Evolutionary conservation across 2,329 filamentous ascomycete genomes (phyloP).

Genomic region (Tympanopsis confertula): DNA sequence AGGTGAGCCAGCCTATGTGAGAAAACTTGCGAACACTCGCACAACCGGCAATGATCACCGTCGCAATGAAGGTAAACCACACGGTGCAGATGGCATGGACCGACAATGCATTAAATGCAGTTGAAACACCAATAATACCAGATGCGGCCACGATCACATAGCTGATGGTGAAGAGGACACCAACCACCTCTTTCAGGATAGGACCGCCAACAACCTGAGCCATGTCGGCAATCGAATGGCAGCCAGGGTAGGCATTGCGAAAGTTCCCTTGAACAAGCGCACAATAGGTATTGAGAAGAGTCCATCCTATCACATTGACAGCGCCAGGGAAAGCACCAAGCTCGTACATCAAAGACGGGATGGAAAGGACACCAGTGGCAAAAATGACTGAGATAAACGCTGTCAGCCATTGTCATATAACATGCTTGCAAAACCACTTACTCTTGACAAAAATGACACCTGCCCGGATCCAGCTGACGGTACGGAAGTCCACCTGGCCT

Average conservation of each 20-base stretch:
- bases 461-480: slow-evolving; percentile 32
- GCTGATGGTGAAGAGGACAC: slow-evolving; percentile 42
- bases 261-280: slow-evolving; percentile 26
- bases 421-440: slow-evolving; percentile 7
- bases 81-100: slow-evolving; percentile 46
- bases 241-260: slow-evolving; percentile 22
- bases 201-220: slow-evolving; percentile 39
- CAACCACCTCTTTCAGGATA: slow-evolving; percentile 37
- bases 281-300: slow-evolving; percentile 25
- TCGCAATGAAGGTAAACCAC: slow-evolving; percentile 41
- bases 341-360: slow-evolving; percentile 27
- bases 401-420: neutral
- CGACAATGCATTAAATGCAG: slow-evolving; percentile 46
- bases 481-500: slow-evolving; percentile 31
- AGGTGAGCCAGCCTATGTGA: slow-evolving; percentile 50
- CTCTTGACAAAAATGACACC: slow-evolving; percentile 33
- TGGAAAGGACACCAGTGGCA: slow-evolving; percentile 27
- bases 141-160: slow-evolving; percentile 43
- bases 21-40: slow-evolving; percentile 45
- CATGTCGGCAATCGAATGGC: slow-evolving; percentile 39
- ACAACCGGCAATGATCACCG: slow-evolving; percentile 31
- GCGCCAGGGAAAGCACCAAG: slow-evolving; percentile 29
- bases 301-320: slow-evolving; percentile 28
- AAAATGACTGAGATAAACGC: slow-evolving; percentile 20
- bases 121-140: slow-evolving; percentile 48